Conservation (phyloP, 768 basidiomycete genomes). For the Auriculariales sp. region DNA sequence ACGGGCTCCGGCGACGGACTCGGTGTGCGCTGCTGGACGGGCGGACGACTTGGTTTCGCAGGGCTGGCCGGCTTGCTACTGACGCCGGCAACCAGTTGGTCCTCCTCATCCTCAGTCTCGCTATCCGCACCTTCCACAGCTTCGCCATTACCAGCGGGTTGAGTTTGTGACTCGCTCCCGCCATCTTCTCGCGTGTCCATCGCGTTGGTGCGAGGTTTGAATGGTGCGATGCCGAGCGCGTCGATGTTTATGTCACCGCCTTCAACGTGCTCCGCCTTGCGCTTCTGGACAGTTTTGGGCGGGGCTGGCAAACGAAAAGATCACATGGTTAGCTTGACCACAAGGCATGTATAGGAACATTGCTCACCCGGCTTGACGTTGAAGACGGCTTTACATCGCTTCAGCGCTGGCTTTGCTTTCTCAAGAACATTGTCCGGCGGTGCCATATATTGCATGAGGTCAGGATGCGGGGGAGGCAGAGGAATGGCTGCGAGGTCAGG, state of each 20-base stretch:
- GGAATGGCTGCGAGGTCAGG: slow-evolving; percentile 60
- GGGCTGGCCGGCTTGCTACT: slow-evolving; percentile 7
- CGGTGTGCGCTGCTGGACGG: too few relatives aligned
- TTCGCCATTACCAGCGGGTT: too few relatives aligned
- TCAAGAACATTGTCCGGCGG: slow-evolving; percentile 59
- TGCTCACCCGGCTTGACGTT: slow-evolving; percentile 63
- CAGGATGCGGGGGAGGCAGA: slow-evolving; percentile 74
- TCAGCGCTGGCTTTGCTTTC: slow-evolving; percentile 36
- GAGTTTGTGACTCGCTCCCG: slow-evolving; percentile 1
- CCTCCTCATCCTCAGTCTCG: slow-evolving; percentile 6
- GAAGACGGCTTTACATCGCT: slow-evolving; percentile 48
- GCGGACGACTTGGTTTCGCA: slow-evolving; percentile 5
- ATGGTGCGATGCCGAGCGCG: slow-evolving; percentile 8
- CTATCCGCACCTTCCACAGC: too few relatives aligned
- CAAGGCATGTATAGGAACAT: slow-evolving; percentile 13
- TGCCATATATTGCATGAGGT: slow-evolving; percentile 70
- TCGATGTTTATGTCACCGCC: slow-evolving; percentile 37
- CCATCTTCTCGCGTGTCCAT: background rate
- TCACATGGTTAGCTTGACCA: slow-evolving; percentile 26
- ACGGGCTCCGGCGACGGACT: slow-evolving; percentile 26
- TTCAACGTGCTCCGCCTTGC: slow-evolving; percentile 45
- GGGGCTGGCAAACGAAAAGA: slow-evolving; percentile 21
- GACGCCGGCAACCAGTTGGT: slow-evolving; percentile 1
- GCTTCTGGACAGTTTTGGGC: slow-evolving; percentile 26
- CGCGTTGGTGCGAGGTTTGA: background rate